Base-by-base conservation (phyloP, 2,329 filamentous ascomycete genomes). In the Triangularia setosa region DNA sequence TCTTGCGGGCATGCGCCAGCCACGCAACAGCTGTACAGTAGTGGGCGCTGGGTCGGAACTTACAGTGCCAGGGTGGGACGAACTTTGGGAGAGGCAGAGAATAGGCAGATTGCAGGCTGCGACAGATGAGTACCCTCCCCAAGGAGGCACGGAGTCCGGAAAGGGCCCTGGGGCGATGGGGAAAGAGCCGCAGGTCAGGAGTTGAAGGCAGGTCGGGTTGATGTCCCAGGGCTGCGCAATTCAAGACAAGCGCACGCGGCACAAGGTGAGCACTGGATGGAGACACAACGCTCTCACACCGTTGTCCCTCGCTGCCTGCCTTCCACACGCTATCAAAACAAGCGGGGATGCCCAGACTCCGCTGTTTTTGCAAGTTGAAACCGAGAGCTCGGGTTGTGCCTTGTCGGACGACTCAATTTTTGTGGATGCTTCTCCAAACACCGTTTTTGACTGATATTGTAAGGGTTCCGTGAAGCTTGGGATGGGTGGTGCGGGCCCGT, bases 21-120 rank as follows among this genome's bases (percentile, higher is more conserved):
- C 21, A 59, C 21, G 57, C 30, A 59, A 14, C 30, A 40, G 33
- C 57, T 44, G 57, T 8, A 21, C 18, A 21, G 52, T 55, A 55
- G 4, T 14, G 21, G 23, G 40, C n/a, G 40, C 40, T 48, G 52
- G 52, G 12, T 74, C 71, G 73, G 71, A 70, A 72, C 70, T 72
- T 73, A 64, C 68, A 65, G 64, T 63, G 64, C 64, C 35, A 30
- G 60, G 57, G 60, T 44, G 44, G 44, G 21, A 3, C 6, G 14
- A 16, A 3, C 52, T 25, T 23, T 14, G 65, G 62, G 65, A 71
- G 68, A 65, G 69, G 69, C 68, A 65, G 66, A 69, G 73, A 73
- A 73, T 72, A 73, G 73, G 72, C 71, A 72, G 71, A 72, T 74
- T 74, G 69, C 65, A 69, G 70, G 71, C 74, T 76, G 75, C 72